These are phyloP conservation scores for Porcisia deanei DNA, from an alignment of 208 protist genomes.

Conservation along the genomic window DNA sequence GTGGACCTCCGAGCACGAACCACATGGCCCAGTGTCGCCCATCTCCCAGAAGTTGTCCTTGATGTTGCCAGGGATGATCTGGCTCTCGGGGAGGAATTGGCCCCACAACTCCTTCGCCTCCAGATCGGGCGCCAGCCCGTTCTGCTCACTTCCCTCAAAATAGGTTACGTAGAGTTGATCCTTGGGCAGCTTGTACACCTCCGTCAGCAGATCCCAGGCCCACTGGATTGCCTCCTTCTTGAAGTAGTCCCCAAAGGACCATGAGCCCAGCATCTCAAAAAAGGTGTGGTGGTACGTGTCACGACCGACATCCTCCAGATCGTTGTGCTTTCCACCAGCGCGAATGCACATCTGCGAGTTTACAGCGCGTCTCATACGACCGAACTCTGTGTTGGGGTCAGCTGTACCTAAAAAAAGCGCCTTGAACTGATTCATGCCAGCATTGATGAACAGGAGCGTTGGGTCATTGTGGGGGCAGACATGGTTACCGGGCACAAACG, in stretches of 20 bases:
- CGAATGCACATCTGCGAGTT: conserved; percentile 99
- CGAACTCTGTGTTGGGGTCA: conserved; percentile 93
- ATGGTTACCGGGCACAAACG: conserved; percentile 89
- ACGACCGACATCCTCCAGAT: conserved; percentile 99
- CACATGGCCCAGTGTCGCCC: conserved; percentile 98
- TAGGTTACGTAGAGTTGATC: conserved; percentile 99
- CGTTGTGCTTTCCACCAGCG: conserved; percentile 99
- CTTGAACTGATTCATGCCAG: conserved; percentile 99
- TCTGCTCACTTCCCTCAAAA: conserved; percentile 95
- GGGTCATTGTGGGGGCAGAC: conserved; percentile 97
- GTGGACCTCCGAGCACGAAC: conserved; percentile 99
- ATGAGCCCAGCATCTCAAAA: conserved; percentile 99
- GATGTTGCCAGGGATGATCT: conserved; percentile 91
- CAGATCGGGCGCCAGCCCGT: conserved; percentile 88
- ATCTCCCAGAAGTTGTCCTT: conserved; percentile 99
- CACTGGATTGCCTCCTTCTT: conserved; percentile 97
- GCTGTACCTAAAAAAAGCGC: conserved; percentile 96
- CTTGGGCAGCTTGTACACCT: conserved; percentile 93
- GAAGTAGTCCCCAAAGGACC: conserved; percentile 99
- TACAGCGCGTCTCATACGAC: conserved; percentile 92
- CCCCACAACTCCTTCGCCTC: conserved; percentile 95
- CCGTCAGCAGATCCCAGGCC: conserved; percentile 97
- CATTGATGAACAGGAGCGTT: conserved; percentile 99
- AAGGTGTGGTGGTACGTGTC: conserved; percentile 99
- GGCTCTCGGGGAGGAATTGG: conserved; percentile 88